Base-by-base conservation (phyloP, 257 asterid genomes). In the Cynanchum wilfordii region DNA sequence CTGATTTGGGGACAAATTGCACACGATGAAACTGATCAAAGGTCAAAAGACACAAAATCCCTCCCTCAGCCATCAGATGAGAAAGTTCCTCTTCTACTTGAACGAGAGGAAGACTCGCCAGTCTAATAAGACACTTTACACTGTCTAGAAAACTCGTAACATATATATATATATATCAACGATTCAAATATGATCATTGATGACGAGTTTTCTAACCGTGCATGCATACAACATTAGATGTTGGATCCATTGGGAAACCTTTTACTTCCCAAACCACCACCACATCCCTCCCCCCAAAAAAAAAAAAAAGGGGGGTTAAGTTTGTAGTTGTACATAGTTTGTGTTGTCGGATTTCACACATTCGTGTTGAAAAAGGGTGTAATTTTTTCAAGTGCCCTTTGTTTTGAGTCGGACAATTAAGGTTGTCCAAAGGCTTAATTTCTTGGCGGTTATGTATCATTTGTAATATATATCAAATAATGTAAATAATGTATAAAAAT, bases 1-100 rank as follows among this genome's bases (percentile, higher is more conserved):
- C 70, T 77, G 56, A 49, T 88, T n/a, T 88, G 89, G 90, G 95
- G 92, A 56, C 89, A 85, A 47, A 76, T 85, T 15, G 85, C 77
- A 69, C 84, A 80, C 24, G 84, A 79, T 7, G 84, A 79, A 36
- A 36, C 8, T 64, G 49, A 60, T 60, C 15, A 33, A 36, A 36
- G 27, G 3, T 71, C 73, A n/a, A 80, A 75, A 73, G 36, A 59
- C 54, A 12, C 54, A 38, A 69, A 42, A n/a, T 52, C 77, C 58
- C 56, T 42, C n/a, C 27, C 44, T 17, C 38, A 33, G 38, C 42
- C 64, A 20, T 52, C 60, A 30, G 84, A 79, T 59, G 76, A 82
- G 30, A 87, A 84, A 79, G 79, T 83, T 15, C 95, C 92, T 20
- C 87, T 88, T 59, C 77, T 88, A 74, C 79, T 63, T 57, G 83